Conservation (phyloP, 129 eudicot genomes). For the Flaveria trinervia region DNA sequence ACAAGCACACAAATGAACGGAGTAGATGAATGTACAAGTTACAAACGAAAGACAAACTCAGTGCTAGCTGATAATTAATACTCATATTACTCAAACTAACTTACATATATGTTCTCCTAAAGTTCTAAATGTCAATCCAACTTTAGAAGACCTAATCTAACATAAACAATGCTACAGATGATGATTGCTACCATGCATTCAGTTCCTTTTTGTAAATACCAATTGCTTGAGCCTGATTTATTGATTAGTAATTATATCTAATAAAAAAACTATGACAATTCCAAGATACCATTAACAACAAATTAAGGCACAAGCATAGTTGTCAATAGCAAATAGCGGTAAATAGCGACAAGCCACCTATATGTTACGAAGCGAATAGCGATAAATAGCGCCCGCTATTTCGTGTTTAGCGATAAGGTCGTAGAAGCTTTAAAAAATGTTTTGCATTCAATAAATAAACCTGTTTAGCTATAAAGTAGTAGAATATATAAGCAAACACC, state of each 20-base stretch:
- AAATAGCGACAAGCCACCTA: no score
- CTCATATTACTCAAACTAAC: background rate
- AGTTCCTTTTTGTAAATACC: background rate
- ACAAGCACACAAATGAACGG: background rate
- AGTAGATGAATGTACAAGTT: slow-evolving; percentile 1
- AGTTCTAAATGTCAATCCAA: background rate
- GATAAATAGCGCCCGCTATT: no score
- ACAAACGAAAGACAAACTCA: background rate
- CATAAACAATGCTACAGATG: background rate
- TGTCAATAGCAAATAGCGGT: no score
- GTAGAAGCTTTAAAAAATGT: no score
- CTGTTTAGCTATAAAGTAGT: no score
- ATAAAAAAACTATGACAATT: background rate
- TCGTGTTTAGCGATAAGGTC: no score
- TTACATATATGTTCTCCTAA: background rate
- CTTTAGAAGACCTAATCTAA: background rate
- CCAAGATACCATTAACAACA: background rate
- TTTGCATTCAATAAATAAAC: no score
- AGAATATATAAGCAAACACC: no score
- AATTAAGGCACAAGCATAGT: background rate
- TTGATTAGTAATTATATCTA: background rate
- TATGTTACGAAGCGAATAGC: no score
- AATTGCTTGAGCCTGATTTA: background rate
- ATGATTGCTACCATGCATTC: background rate
- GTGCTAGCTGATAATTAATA: background rate